Conservation (phyloP, 2,329 filamentous ascomycete genomes). For the Chalaropsis ovoidea region DNA sequence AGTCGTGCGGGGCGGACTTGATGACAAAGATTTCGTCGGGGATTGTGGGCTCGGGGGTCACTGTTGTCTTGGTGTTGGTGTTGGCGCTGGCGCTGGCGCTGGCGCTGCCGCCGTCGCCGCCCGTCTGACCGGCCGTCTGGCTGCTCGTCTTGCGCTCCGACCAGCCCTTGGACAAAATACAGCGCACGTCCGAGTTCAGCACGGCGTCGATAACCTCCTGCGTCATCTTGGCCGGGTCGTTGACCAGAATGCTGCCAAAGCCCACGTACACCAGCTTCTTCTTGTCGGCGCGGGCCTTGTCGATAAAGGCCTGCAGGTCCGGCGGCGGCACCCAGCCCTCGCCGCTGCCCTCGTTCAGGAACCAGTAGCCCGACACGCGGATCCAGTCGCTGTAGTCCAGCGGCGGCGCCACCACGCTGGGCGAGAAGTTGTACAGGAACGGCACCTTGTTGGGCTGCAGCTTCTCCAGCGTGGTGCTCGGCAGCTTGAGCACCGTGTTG, state of each 20-base stretch:
- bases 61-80: too few species aligned
- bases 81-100: too few species aligned
- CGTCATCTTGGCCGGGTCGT: conserved; percentile 78
- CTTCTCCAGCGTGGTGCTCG: conserved; percentile 73
- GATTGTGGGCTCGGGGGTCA: conserved; percentile 54
- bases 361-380: conserved; percentile 95
- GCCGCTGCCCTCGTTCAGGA: conserved; percentile 62
- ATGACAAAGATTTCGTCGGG: conserved; percentile 78
- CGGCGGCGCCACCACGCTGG: conserved; percentile 84
- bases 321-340: conserved; percentile 58
- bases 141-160: conserved; percentile 59
- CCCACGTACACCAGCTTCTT: conserved; percentile 96
- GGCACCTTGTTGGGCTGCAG: conserved; percentile 96
- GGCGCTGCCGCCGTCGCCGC: conserved; percentile 33
- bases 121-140: conserved; percentile 36
- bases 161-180: conserved; percentile 94
- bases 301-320: conserved; percentile 71
- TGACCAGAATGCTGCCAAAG: conserved; percentile 91
- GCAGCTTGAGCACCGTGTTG: conserved; percentile 65
- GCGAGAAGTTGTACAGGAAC: conserved; percentile 95
- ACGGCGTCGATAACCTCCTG: conserved; percentile 90
- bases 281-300: conserved; percentile 64
- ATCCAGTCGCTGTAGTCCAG: conserved; percentile 98
- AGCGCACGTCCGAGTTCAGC: conserved; percentile 80
- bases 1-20: conserved; percentile 86